Conservation (phyloP, 2,329 filamentous ascomycete species). For the Cercospora nicotianae region DNA sequence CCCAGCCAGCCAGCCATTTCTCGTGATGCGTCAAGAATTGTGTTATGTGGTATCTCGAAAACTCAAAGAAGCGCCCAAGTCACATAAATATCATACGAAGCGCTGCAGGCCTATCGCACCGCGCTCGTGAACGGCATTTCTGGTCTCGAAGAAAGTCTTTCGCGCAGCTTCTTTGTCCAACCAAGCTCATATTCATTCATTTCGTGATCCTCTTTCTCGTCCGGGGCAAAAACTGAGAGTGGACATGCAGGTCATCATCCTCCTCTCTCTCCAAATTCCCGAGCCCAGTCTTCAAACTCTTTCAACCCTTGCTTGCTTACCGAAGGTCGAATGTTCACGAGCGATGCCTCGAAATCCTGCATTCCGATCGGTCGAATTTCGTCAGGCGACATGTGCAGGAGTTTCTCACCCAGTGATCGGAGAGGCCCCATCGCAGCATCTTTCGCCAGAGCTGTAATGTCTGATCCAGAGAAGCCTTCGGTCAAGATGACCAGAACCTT, state of each 20-base stretch:
- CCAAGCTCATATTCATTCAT: neutral
- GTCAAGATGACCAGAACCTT: slow-evolving; percentile 73
- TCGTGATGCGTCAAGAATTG: neutral
- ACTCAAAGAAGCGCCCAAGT: neutral
- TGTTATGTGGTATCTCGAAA: slow-evolving; percentile 10
- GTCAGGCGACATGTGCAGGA: slow-evolving; percentile 90
- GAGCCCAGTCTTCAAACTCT: slow-evolving; percentile 92
- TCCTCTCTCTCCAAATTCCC: slow-evolving; percentile 86
- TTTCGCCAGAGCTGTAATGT: slow-evolving; percentile 94
- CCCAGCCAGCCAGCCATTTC: neutral
- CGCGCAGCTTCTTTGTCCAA: neutral
- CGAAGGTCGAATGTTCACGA: slow-evolving; percentile 82
- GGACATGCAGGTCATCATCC: slow-evolving; percentile 52
- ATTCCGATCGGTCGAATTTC: slow-evolving; percentile 86
- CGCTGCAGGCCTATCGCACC: slow-evolving; percentile 15
- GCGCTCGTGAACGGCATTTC: slow-evolving; percentile 6
- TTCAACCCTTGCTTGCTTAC: slow-evolving; percentile 82
- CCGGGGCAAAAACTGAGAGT: neutral
- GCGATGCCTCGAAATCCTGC: slow-evolving; percentile 78
- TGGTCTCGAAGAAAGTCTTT: neutral
- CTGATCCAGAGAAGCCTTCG: slow-evolving; percentile 94
- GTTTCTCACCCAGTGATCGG: slow-evolving; percentile 81
- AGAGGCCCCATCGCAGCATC: slow-evolving; percentile 97
- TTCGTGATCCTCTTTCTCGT: neutral
- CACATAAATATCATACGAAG: slow-evolving; percentile 6